Base-by-base conservation (phyloP, 805 yeast genomes). In the Torulaspora maleeae region DNA sequence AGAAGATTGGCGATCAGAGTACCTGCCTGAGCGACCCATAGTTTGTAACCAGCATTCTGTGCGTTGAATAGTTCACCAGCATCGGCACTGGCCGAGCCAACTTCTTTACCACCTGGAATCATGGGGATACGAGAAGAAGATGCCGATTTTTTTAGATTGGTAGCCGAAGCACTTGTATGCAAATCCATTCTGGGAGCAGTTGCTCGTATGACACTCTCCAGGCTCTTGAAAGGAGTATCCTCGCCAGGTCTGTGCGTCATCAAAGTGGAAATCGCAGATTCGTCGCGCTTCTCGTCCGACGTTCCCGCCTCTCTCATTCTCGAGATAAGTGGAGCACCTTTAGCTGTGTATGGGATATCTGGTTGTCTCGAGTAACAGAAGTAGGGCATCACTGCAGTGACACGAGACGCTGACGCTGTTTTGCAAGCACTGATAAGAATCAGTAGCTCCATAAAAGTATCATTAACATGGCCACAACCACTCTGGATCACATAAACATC, bases 291-390 rank as follows among this genome's bases (percentile, higher is more conserved):
- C 3, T 80, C 73, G 9, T 72, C 70, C 6, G 32, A n/a, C 13
- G 10, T 15, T 38, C n/a, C 13, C 5, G 81, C 81, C 20, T 63
- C 71, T 53, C 66, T 61, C 20, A 63, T 49, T 37, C 63, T 67
- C 2, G 72, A 60, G 12, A 73, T 63, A 36, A 73, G 69, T 7
- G 95, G 95, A 1, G 90, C 86, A 10, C 95, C 93, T 29, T 78
- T 76, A 59, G 77, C 76, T 46, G 86, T 80, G 59, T 84, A 85
- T 27, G 96, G 95, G 29, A 87, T 80, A 66, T 91, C 98, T 3
- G 96, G 95, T 67, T 93, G 99, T 60, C 99, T 77, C 2, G 95
- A 86, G 63, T 93, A 93, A 22, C 98, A 96, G 67, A 93, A 93
- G 49, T 89, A 74, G 3, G 99, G 99, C 65, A 86, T 72, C 25